Evolutionary conservation across 352 stramenopile species (phyloP).

Genomic region (Pythium periplocum): DNA sequence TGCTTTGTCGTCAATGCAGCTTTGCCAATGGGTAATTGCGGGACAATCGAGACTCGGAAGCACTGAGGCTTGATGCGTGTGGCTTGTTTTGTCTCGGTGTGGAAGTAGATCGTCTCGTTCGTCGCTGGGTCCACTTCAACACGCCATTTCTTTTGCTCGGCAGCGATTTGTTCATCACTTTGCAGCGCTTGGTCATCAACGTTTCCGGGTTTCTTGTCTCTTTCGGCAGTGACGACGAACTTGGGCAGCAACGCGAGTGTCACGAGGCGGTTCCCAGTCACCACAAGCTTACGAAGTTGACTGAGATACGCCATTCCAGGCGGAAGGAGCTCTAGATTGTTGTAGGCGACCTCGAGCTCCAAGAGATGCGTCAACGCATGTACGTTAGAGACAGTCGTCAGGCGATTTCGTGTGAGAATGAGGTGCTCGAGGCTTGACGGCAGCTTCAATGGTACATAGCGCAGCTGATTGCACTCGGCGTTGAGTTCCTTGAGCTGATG

Average conservation of each 20-base stretch:
- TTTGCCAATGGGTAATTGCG: slow-evolving; percentile 27
- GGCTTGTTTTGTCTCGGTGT: slow-evolving; percentile 37
- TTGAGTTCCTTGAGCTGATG: slow-evolving; percentile 34
- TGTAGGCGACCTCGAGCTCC: slow-evolving; percentile 57
- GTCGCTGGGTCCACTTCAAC: slow-evolving; percentile 51
- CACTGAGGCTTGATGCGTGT: slow-evolving; percentile 47
- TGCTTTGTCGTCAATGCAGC: background rate
- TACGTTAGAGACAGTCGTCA: slow-evolving; percentile 39
- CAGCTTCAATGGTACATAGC: slow-evolving; percentile 30
- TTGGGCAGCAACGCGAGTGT: slow-evolving; percentile 48
- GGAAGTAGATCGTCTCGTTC: slow-evolving; percentile 43
- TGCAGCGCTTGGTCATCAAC: slow-evolving; percentile 5
- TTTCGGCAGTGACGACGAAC: slow-evolving; percentile 6
- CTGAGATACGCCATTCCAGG: slow-evolving; percentile 36
- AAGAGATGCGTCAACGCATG: slow-evolving; percentile 39
- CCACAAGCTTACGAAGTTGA: slow-evolving; percentile 34
- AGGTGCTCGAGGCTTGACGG: slow-evolving; percentile 32
- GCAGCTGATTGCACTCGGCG: slow-evolving; percentile 56
- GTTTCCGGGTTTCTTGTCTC: slow-evolving; percentile 2
- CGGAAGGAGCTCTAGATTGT: slow-evolving; percentile 52
- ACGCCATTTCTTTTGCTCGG: slow-evolving; percentile 47
- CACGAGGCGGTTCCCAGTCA: slow-evolving; percentile 59
- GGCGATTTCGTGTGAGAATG: slow-evolving; percentile 42
- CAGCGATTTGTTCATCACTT: slow-evolving; percentile 10
- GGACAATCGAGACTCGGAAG: slow-evolving; percentile 38